These are phyloP conservation scores for Pichia sp. DNA, from an alignment of 1,139 yeast genomes.

Conservation along the genomic window DNA sequence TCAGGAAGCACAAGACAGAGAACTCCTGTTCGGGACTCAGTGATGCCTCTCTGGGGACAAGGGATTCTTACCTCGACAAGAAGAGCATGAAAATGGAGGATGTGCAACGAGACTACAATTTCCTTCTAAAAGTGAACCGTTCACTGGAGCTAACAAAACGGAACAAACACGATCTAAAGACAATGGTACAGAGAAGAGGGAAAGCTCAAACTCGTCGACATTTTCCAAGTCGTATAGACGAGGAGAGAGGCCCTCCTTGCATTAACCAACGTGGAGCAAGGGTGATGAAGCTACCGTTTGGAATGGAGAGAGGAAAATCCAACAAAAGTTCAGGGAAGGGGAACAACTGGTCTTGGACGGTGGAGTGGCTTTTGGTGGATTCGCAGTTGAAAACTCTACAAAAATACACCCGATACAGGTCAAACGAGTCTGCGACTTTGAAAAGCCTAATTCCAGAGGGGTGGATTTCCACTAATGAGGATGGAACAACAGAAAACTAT, in stretches of 20 bases:
- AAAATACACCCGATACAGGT: conserved; percentile 10
- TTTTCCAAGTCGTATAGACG: background rate
- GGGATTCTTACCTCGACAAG: conserved; percentile 52
- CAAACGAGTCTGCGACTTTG: conserved; percentile 1
- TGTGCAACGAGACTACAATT: conserved; percentile 82
- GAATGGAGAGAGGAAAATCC: conserved; percentile 65
- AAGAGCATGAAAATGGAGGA: conserved; percentile 40
- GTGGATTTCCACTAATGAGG: conserved; percentile 13
- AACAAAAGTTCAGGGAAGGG: conserved; percentile 61
- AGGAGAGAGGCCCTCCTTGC: background rate
- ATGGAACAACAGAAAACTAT: background rate
- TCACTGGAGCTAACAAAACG: conserved; percentile 47
- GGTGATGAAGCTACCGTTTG: conserved; percentile 56
- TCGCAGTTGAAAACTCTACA: background rate
- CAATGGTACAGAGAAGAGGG: conserved; percentile 11
- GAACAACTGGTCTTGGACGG: conserved; percentile 61
- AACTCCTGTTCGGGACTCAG: conserved; percentile 64
- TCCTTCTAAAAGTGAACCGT: conserved; percentile 60
- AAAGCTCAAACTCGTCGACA: background rate
- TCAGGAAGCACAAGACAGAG: conserved; percentile 61
- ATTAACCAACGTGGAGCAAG: conserved; percentile 40
- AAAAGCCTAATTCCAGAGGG: conserved; percentile 12
- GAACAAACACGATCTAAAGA: conserved; percentile 34
- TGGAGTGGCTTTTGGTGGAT: conserved; percentile 52
- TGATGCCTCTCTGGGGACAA: conserved; percentile 37